Percentiles rank a stretch among this genome's conserved stretches.
phyloP scores from a whole-genome alignment of 116 monocot species.

The Trichopus zeylanicus region DNA sequence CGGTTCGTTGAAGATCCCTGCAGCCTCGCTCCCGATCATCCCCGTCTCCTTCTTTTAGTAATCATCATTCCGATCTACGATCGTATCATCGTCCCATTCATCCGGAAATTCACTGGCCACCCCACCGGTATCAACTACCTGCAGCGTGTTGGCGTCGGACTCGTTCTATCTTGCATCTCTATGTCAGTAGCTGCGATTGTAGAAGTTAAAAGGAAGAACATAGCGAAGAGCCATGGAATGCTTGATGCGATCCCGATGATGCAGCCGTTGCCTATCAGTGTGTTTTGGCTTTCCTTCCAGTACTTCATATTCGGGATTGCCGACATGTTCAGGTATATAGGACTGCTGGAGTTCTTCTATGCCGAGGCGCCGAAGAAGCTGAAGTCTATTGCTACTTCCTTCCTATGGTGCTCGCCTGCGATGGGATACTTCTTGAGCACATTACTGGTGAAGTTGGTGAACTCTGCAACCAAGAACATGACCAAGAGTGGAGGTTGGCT shows the following conservation, averaged over 20 bases:
- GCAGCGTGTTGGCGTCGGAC: slow-evolving; percentile 48
- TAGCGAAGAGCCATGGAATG: slow-evolving; percentile 11
- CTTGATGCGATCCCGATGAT: slow-evolving; percentile 18
- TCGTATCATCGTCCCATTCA: slow-evolving; percentile 36
- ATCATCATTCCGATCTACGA: slow-evolving; percentile 35
- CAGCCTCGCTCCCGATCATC: slow-evolving; percentile 31
- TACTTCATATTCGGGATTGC: slow-evolving; percentile 37
- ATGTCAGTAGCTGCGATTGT: slow-evolving; percentile 36
- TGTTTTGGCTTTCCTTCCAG: slow-evolving; percentile 45
- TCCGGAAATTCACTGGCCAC: slow-evolving; percentile 36
- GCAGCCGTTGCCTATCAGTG: slow-evolving; percentile 26
- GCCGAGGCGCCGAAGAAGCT: slow-evolving; percentile 24
- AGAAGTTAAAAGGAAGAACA: slow-evolving; percentile 36
- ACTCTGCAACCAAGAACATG: slow-evolving; percentile 5
- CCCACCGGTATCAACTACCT: slow-evolving; percentile 51
- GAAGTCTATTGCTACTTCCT: slow-evolving; percentile 30
- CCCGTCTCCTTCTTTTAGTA: slow-evolving; percentile 23
- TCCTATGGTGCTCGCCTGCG: slow-evolving; percentile 31
- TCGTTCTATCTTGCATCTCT: slow-evolving; percentile 29
- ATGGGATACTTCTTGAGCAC: slow-evolving; percentile 38
- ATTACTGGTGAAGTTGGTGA: slow-evolving; percentile 31
- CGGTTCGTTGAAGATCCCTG: slow-evolving; percentile 10
- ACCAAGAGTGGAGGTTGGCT: slow-evolving; percentile 35
- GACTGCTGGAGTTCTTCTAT: slow-evolving; percentile 55
- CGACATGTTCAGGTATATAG: slow-evolving; percentile 30